Base-by-base conservation (phyloP, 768 basidiomycete species). In the Lactifluus pinguis region DNA sequence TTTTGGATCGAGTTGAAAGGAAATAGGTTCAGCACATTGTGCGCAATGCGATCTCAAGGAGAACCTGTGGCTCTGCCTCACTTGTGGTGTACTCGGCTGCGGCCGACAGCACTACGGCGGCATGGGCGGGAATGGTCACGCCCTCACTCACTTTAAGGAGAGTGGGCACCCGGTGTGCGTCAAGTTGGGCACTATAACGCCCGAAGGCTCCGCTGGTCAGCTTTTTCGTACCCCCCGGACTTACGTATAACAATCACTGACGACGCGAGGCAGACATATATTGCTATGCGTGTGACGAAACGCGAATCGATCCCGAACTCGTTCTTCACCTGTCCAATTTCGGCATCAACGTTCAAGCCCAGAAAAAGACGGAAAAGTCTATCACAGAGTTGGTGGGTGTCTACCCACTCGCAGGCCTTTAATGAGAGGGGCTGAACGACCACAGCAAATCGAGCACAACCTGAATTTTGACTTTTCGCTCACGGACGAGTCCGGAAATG, bases 121-220 rank as follows among this genome's bases (percentile, higher is more conserved):
- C 1, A 53, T 80, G 0, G 85, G 83, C 0, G 97, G 97, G 0
- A 95, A 98, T 67, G 86, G 95, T 0, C 97, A 99, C 68, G 95
- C 89, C 0, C 72, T 98, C 36, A 70, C 74, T 10, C 97, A 99
- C 69, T 95, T 77, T 53, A 70, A 86, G 49, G 75, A 80, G 48
- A 85, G 86, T 0, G 76, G 78, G 0, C 97, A 99, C 68, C 80
- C 84, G 0, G 80, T 94, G 21, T 87, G 87, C 57, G 94, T 98
- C 38, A 99, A 98, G 71, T 77, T 98, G 0, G 97, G 97, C 0
- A 98, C 95, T 0, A 97, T 99, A 65, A 95, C 95, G 1, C 90
- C 97, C 0, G 95, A 98, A 69, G 95, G 95, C 2, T 81, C 77
- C 1, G 95, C 91, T 59, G 93, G 93, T 91, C 53, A 32, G 83